These are phyloP conservation scores for Stramenopiles sp. DNA, from an alignment of 352 stramenopile species.

Conservation along the genomic window DNA sequence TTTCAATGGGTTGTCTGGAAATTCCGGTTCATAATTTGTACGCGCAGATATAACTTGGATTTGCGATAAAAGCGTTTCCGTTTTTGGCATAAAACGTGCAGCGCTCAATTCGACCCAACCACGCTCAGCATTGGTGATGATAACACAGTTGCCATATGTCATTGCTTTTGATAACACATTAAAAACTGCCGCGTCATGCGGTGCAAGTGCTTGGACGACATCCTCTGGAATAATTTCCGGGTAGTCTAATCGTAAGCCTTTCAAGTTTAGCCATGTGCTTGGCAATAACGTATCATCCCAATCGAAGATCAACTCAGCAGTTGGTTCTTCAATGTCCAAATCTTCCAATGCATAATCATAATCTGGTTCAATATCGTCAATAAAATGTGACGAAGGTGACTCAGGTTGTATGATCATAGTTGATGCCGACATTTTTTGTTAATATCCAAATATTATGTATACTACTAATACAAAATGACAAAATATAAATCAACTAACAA, in stretches of 20 bases:
- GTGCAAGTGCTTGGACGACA: conserved; percentile 41
- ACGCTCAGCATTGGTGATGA: conserved; percentile 60
- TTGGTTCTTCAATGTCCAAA: neutral
- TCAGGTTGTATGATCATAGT: neutral
- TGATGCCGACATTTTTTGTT: neutral
- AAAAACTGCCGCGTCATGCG: conserved; percentile 46
- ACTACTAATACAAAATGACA: too few species aligned
- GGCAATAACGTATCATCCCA: conserved; percentile 4
- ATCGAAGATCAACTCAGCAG: neutral
- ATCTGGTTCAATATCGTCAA: conserved; percentile 3
- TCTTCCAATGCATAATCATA: neutral
- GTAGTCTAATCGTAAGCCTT: neutral
- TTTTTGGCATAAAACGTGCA: conserved; percentile 54
- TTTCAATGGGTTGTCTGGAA: conserved; percentile 44
- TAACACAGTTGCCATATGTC: conserved; percentile 45
- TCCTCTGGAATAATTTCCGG: conserved; percentile 27
- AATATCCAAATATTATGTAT: too few species aligned
- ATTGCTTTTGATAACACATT: conserved; percentile 44
- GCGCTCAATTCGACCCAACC: conserved; percentile 66
- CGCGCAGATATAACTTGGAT: conserved; percentile 68
- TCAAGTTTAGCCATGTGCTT: neutral
- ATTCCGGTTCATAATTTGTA: conserved; percentile 61
- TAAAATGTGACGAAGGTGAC: neutral
- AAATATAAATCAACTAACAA: too few species aligned
- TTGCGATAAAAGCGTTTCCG: conserved; percentile 44